Evolutionary conservation across 176 grass and related monocot genomes (phyloP), one percentile per base, ranked within the genome.

Genomic region (Cenchrus purpureus): DNA sequence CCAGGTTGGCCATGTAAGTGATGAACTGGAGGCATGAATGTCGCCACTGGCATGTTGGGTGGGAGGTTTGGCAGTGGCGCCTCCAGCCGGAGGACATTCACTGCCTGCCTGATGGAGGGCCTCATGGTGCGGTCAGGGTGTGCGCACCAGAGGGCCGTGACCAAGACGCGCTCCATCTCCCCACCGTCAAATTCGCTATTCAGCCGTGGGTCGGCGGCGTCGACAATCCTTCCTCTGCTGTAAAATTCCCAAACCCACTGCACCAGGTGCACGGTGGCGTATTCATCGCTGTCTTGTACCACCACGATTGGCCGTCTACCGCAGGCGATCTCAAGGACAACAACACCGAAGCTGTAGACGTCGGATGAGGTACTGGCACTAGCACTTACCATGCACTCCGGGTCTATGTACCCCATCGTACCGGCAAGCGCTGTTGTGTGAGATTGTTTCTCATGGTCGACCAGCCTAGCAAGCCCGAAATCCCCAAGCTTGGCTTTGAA

Each of bases 111-210:
- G 16, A 58, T 58, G 55, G 55, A 58, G 1, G 55, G 55, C 55
- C 55, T 57, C 16, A 57, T 5, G 54, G 54, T 19, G 53, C 53
- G 4, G 15, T 56, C 54, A 1, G 54, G 54, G 43, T 84, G 81
- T 8, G 44, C 19, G 17, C 87, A 89, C 58, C 81, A 84, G 53
- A 89, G 81, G 0, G 73, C 65, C 1, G 83, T 81, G 0, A 84
- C 10, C 81, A 89, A 53, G 6, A 89, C 40, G 0, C 74, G 8
- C 55, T 63, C 81, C 80, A 89, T 74, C 42, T 88, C 61, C 7
- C 2, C 34, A 16, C 1, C 15, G 4, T 68, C 37, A 1, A 68
- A 42, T 17, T 68, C 14, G 2, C 65, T 15, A 6, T 43, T 42
- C 0, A 43, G 37, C 1, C 65, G 65, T 7, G 29, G 29, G 12